Base-by-base conservation (phyloP, 2,329 filamentous ascomycete genomes). In the Pseudogymnoascus sp. region DNA sequence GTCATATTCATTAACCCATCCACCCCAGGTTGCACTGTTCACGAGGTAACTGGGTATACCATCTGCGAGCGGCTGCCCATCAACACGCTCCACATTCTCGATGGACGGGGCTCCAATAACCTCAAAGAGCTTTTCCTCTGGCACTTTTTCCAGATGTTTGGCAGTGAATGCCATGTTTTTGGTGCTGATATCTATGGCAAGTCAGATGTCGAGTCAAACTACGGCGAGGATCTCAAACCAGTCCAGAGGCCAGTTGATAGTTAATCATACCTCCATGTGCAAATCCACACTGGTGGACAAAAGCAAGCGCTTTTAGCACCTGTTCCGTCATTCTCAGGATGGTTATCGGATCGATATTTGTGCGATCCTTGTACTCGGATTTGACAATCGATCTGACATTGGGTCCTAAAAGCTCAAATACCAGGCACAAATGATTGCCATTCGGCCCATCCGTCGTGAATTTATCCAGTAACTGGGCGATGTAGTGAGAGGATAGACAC, bases 391-490 rank as follows among this genome's bases (percentile, higher is more conserved):
- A 60, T 66, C 68, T 64, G 43, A 73, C 65, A 1, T 67, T 66
- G 21, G 72, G 72, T 2, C 73, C 71, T 16, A 74, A 67, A 31
- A 74, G 63, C 64, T 74, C 69, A 63, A 71, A 71, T 16, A 74
- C 70, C 41, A 76, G 68, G 63, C 72, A 74, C 62, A 66, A 64
- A 61, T 76, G 73, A 21, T 52, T 62, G 10, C 73, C 73, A 63
- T 75, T 76, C 1, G 72, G 72, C 4, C 74, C 74, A 61, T 68
- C 43, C 39, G 71, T 68, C 14, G 61, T 43, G 43, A 74, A 74
- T n/a, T 63, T 21, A 66, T 75, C 69, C 37, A 74, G 67, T 5
- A 74, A 61, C n/a, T 67, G 62, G 39, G 71, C 66, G 59, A 73
- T 60, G 64, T 71, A 68, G 3, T 69, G 66, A n/a, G 65, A 67